Evolutionary conservation across 768 basidiomycete genomes (phyloP).

Genomic region (Leucosporidium creatinivorum): DNA sequence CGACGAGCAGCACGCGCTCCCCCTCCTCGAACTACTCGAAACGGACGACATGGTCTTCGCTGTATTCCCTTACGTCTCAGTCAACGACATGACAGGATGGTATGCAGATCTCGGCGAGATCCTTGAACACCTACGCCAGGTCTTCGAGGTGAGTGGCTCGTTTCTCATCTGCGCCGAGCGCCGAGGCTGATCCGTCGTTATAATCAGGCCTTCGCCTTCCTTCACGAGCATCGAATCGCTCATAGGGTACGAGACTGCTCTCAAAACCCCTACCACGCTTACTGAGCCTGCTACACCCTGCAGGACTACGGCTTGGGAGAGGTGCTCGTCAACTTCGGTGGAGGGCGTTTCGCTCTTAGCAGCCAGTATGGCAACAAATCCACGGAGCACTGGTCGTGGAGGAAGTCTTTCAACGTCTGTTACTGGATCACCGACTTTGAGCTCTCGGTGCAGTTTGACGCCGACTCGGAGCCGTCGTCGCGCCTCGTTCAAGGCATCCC

Average conservation of each 20-base stretch:
- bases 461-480: not conserved
- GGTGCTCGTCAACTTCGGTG: not conserved
- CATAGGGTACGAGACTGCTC: not conserved
- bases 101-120: not conserved
- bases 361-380: not conserved
- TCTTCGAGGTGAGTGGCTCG: not conserved
- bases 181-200: not conserved
- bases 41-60: slow-evolving; percentile 1
- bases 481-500: not conserved
- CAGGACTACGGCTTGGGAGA: not conserved
- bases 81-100: not conserved
- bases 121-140: not conserved
- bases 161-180: not conserved
- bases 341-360: not conserved
- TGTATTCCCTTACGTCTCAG: not conserved
- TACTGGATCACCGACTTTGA: slow-evolving; percentile 1
- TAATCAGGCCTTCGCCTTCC: not conserved
- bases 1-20: not conserved
- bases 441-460: not conserved
- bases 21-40: not conserved
- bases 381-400: too few species aligned
- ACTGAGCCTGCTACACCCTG: too few species aligned
- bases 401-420: not conserved
- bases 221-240: not conserved
- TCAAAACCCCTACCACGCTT: too few species aligned